phyloP scores from a whole-genome alignment of 106 monocot genomes.

The Dendrobium officinale region DNA sequence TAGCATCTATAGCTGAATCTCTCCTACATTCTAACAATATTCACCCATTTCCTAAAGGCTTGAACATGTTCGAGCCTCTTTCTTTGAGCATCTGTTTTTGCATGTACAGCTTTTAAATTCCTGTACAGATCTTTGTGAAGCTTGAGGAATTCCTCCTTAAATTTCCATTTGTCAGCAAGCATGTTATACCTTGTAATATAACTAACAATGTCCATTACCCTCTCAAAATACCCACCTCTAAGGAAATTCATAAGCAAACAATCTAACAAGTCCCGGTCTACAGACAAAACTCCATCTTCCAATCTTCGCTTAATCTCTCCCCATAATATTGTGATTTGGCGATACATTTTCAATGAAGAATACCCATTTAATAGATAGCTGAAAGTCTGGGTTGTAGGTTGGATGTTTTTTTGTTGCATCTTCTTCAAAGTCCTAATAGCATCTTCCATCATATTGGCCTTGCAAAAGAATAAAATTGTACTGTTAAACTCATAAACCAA shows the following conservation, averaged over 20 bases:
- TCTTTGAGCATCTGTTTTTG: conserved; percentile 66
- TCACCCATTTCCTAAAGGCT: conserved; percentile 63
- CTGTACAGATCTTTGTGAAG: conserved; percentile 63
- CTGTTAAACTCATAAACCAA: conserved; percentile 68
- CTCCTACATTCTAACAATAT: conserved; percentile 17
- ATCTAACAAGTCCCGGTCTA: conserved; percentile 68
- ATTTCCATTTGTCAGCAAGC: conserved; percentile 69
- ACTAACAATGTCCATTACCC: conserved; percentile 62
- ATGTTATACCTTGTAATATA: conserved; percentile 53
- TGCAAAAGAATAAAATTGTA: conserved; percentile 80
- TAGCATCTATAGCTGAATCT: background rate
- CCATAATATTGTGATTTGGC: conserved; percentile 82
- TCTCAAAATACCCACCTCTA: conserved; percentile 82
- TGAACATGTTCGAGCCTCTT: conserved; percentile 78
- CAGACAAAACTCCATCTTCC: conserved; percentile 36
- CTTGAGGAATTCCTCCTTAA: conserved; percentile 69
- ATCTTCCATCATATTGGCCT: conserved; percentile 89
- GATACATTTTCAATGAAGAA: conserved; percentile 70
- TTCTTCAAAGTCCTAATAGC: conserved; percentile 60
- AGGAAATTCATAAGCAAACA: conserved; percentile 72
- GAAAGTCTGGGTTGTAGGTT: conserved; percentile 55
- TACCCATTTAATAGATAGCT: conserved; percentile 58
- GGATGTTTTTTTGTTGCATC: conserved; percentile 57
- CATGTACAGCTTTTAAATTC: conserved; percentile 42
- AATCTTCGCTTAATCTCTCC: conserved; percentile 72